These are phyloP conservation scores for Emergomyces orientalis DNA, from an alignment of 2,329 filamentous ascomycete genomes.

Conservation along the genomic window DNA sequence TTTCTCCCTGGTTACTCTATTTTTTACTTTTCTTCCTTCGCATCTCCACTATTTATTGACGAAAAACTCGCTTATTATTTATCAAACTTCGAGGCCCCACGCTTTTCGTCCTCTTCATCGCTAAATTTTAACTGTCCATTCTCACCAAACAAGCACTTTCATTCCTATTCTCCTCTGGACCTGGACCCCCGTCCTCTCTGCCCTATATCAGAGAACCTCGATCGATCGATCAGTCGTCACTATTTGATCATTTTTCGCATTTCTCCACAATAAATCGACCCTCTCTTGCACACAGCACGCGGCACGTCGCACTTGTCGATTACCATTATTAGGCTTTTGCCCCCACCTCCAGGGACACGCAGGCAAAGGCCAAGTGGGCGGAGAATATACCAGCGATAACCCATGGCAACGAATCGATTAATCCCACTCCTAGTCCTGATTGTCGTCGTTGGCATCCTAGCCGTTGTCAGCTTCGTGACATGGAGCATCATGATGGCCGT, in stretches of 20 bases:
- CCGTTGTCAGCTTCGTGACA: constrained; percentile 47
- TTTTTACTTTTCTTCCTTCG: neutral
- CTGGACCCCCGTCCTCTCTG: neutral
- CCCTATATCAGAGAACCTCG: neutral
- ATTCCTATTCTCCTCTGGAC: neutral
- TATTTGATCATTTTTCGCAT: neutral
- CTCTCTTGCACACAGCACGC: neutral
- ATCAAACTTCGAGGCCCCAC: neutral
- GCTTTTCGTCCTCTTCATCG: neutral
- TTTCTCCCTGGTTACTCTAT: neutral
- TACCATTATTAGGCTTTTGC: neutral
- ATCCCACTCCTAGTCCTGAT: constrained; percentile 50
- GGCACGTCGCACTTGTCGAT: neutral
- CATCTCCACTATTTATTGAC: neutral
- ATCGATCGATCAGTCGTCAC: neutral
- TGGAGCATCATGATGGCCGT: constrained; percentile 53
- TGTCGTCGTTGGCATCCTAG: constrained; percentile 42
- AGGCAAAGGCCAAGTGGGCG: neutral
- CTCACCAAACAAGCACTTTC: neutral
- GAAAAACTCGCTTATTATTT: neutral
- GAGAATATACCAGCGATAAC: neutral
- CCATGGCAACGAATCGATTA: constrained; percentile 24
- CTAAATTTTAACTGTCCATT: neutral
- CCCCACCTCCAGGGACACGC: neutral
- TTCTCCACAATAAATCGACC: neutral